Base-by-base conservation (phyloP, 176 grass and related monocot species). In the Triticum timopheevii region DNA sequence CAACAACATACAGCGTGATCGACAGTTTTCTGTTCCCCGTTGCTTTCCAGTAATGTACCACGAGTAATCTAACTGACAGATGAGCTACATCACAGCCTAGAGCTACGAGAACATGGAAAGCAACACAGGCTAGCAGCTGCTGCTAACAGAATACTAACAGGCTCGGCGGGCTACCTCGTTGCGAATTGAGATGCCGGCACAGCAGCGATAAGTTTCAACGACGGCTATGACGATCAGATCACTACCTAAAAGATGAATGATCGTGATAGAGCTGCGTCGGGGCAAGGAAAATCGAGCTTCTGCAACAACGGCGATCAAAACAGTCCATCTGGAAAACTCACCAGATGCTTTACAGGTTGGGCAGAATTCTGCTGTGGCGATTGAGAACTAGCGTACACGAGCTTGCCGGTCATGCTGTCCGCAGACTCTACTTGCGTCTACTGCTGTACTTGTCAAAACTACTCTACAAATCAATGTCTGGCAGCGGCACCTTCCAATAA, bases 401-500 rank as follows among this genome's bases (percentile, higher is more conserved):
- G 54, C 42, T 73, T 78, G 56, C 76, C 38, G 27, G 56, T 45
- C 69, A 76, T 80, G 76, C 62, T 84, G 81, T 50, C 33, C 33
- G 70, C 75, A 35, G 33, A 58, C 79, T 62, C 81, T 90, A 93
- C 44, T 15, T 76, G 35, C 81, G 80, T 72, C 76, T 87, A 89
- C 8, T 52, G 44, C 31, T 84, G 59, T 77, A 82, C 84, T 27
- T 76, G 76, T 85, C 74, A 83, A 85, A 31, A 65, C 64, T 85
- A 84, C 44, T 85, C 82, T 95, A 93, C 77, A 81, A 63, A 56
- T 91, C 87, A 66, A 95, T 86, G 36, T 91, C 82, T 82, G 82
- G 88, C 78, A 93, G 67, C 0, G 93, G 93, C 49, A 93, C 84
- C 81, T 84, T 95, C 93, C 93, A 95, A 82, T 87, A 95, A 68